These are phyloP conservation scores for Eucalyptus paniculata DNA, from an alignment of 345 rosid genomes.

Conservation along the genomic window DNA sequence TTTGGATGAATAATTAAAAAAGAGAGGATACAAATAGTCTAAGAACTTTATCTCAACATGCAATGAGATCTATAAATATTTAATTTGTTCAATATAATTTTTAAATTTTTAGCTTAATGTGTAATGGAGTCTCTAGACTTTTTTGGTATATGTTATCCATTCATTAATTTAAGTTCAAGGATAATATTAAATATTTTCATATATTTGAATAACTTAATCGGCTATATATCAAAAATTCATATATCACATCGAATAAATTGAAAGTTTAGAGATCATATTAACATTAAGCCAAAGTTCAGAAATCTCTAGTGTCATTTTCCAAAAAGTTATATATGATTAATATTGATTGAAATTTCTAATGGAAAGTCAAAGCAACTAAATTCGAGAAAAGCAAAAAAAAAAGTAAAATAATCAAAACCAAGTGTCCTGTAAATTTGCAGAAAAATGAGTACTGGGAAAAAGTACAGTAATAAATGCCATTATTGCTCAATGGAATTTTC, in stretches of 20 bases:
- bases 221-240: fast-evolving
- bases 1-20: background rate
- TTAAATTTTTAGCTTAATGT: too few species aligned
- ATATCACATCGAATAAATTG: too few species aligned
- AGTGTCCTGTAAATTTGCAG: background rate
- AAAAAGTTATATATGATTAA: background rate
- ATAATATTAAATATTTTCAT: too few species aligned
- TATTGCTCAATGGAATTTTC: background rate
- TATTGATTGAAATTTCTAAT: background rate
- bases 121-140: too few species aligned
- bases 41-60: background rate
- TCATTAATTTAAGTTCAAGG: fast-evolving
- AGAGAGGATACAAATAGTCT: background rate
- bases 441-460: background rate
- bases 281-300: too few species aligned
- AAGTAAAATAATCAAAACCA: background rate
- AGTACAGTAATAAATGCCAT: background rate
- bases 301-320: too few species aligned
- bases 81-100: fast-evolving
- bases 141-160: too few species aligned
- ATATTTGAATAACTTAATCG: too few species aligned
- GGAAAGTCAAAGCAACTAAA: background rate
- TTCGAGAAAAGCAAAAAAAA: background rate
- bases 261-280: too few species aligned
- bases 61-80: fast-evolving